phyloP scores from a whole-genome alignment of 2,329 filamentous ascomycete species.

The Pyrenochaeta sp. region DNA sequence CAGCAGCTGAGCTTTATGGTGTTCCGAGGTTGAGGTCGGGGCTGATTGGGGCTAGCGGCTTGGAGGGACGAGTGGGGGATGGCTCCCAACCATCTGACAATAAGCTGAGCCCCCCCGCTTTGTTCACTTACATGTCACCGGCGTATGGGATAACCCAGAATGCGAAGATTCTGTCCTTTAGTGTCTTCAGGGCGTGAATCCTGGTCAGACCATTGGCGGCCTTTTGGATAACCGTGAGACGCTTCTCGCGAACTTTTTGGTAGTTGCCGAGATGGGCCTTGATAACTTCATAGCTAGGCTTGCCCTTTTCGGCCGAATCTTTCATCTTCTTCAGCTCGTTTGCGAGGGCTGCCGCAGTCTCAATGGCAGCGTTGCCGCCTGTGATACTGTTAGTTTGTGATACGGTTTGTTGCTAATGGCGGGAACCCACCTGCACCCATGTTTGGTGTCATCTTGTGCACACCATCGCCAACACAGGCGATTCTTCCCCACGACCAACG shows the following conservation, averaged over 20 bases:
- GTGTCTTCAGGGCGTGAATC: constrained; percentile 14
- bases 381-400: too few species aligned
- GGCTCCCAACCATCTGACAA: too few species aligned
- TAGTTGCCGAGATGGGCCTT: constrained; percentile 12
- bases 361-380: constrained; percentile 27
- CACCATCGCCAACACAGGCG: constrained; percentile 51
- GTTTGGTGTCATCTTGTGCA: constrained; percentile 48
- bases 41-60: too few species aligned
- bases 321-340: constrained; percentile 17
- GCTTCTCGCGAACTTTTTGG: constrained; percentile 15
- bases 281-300: constrained; percentile 13
- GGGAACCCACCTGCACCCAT: constrained; percentile 25
- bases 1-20: neutral
- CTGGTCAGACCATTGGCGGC: constrained; percentile 14
- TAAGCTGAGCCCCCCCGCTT: too few species aligned
- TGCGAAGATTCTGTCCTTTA: constrained; percentile 16
- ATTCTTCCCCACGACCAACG: constrained; percentile 51
- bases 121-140: constrained; percentile 17
- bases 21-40: too few species aligned
- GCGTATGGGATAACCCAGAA: constrained; percentile 13
- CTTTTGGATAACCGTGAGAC: constrained; percentile 4
- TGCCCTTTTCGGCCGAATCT: constrained; percentile 13
- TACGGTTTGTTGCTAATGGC: too few species aligned
- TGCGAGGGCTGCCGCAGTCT: constrained; percentile 24
- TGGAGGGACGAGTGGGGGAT: too few species aligned